Conservation (phyloP, 1,139 yeast species). For the Lodderomyces margitis region DNA sequence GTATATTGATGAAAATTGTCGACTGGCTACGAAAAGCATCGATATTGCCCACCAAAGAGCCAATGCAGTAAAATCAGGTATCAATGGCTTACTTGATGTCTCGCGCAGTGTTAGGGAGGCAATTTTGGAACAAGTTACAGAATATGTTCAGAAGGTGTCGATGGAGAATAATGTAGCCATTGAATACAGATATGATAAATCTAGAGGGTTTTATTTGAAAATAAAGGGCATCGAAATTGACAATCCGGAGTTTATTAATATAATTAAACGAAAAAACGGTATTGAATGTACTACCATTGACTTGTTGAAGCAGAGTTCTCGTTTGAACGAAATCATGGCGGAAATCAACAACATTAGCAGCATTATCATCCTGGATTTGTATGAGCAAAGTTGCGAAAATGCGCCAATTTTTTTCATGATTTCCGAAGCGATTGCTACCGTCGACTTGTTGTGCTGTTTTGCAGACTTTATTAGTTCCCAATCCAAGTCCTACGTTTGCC, state of each 20-base stretch:
- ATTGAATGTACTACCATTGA: conserved; percentile 43
- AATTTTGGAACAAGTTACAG: conserved; percentile 32
- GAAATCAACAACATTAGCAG: conserved; percentile 44
- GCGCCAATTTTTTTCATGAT: conserved; percentile 39
- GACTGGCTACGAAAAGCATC: conserved; percentile 36
- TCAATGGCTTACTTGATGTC: conserved; percentile 46
- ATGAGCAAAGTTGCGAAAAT: conserved; percentile 22
- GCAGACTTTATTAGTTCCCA: conserved; percentile 23
- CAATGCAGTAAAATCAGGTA: conserved; percentile 42
- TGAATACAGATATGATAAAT: conserved; percentile 32
- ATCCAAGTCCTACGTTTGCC: conserved; percentile 26
- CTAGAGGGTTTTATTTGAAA: conserved; percentile 37
- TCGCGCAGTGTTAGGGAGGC: conserved; percentile 40
- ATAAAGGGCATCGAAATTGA: conserved; percentile 18
- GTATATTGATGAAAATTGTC: conserved; percentile 38
- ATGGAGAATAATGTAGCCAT: conserved; percentile 21
- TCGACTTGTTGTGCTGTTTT: conserved; percentile 40
- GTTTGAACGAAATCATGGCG: conserved; percentile 34
- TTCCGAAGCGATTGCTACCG: conserved; percentile 42
- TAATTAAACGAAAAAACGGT: conserved; percentile 23
- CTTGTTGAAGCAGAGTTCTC: conserved; percentile 37
- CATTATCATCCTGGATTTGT: conserved; percentile 30
- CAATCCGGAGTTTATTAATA: conserved; percentile 29
- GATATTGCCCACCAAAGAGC: conserved; percentile 44
- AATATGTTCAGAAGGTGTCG: conserved; percentile 20